Evolutionary conservation across 139 green algal genomes (phyloP), one percentile per base, ranked within the genome.

Genomic region (Picochlorum sp.): DNA sequence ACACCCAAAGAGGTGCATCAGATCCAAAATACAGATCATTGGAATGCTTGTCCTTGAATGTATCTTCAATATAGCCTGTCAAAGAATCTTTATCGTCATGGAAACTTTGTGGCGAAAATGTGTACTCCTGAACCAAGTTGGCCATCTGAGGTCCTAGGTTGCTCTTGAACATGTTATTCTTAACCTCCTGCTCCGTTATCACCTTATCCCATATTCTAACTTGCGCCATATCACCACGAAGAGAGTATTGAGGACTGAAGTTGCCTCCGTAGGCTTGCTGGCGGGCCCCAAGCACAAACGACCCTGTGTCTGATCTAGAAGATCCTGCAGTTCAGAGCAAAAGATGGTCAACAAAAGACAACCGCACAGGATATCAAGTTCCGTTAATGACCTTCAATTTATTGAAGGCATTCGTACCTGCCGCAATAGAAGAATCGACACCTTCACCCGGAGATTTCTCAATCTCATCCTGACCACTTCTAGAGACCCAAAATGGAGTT

Each of bases 191-290:
- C 65, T 66, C 71, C 56, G 28, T 61, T 45, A 90, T 72, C 23
- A 83, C 76, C 5, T 71, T 62, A 67, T 73, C 44, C 87, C 87
- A 95, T 26, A 95, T 69, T 30, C 87, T 77, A 46, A 90, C 58
- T 49, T 82, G 58, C 3, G 88, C 85, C 58, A 95, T 26, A 20
- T 86, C 75, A 4, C 88, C 88, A 38, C 75, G 51, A 62, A 88
- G 82, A 10, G 77, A 65, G 41, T 83, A 75, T 14, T 76, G 56
- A 9, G 85, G 75, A 18, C 65, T 81, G 74, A 95, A 95, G 76
- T 87, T 92, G 41, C 85, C 87, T 41, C 82, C 87, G 6, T 74
- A 80, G 79, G 88, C 92, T 59, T 94, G 80, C 66, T 95, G 87
- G 24, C 87, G 75, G 68, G 86, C 81, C 4, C 87, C 88, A 54